Evolutionary conservation across 331 rosid species (phyloP), one percentile per base, ranked within the genome.

Genomic region (Malus hybrid): DNA sequence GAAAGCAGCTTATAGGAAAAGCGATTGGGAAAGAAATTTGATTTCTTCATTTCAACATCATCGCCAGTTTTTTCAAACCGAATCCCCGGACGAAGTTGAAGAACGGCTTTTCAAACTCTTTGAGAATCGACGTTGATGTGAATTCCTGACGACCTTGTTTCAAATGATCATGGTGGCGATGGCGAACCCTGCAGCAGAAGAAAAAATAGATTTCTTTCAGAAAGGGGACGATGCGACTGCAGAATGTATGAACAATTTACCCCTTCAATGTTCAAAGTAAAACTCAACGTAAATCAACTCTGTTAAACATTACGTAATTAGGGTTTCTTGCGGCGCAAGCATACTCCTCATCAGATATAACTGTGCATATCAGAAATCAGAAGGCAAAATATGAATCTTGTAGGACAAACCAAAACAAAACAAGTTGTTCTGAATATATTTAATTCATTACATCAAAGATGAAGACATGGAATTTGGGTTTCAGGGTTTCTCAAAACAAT

Each of bases 171-270:
- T 9, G 44, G 44, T 9, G 44, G 44, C 44, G 44, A 9, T 9
- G 87, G 77, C 81, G 59, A 18, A 64, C 87, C 96, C 98, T 93
- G 98, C 93, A 89, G 79, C 44, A 39, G 4, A 71, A 86, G 67
- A 68, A 72, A 80, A 87, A 78, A 78, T 76, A 73, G 61, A 70
- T 24, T 52, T 52, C 69, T 77, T 85, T 90, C 88, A 88, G 94
- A 87, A 86, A 85, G 61, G 50, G 78, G 15, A 4, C 33, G 1
- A 63, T 13, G 70, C 5, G 15, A 29, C 0, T 5, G 15, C 6
- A 4, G 44, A 61, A 36, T 15, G 18, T 29, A 59, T 10, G 0
- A 56, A 59, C 44, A 44, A 59, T 18, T 71, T 32, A 63, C 65
- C 50, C 24, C 1, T 14, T 24, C 6, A 10, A 16, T 8, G 36